Conservation (phyloP, 495 filamentous ascomycete genomes). For the Trichoderma erinaceum region DNA sequence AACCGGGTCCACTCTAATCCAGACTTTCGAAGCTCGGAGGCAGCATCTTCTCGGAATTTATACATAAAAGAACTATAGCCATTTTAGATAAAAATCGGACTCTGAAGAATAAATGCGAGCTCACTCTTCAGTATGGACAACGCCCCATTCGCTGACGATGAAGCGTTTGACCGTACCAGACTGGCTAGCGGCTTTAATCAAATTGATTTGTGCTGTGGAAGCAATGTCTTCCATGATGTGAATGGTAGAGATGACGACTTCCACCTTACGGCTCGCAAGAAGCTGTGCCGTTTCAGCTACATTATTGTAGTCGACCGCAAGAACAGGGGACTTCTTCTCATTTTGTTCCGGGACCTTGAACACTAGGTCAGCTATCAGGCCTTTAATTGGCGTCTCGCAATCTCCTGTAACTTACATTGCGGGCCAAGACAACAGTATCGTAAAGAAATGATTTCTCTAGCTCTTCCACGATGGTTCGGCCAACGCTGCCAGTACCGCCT, state of each 20-base stretch:
- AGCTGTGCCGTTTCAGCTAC: slow-evolving; percentile 30
- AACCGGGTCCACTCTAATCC: slow-evolving; percentile 45
- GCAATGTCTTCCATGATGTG: slow-evolving; percentile 25
- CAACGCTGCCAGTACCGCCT: slow-evolving; percentile 48
- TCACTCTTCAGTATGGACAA: slow-evolving; percentile 21
- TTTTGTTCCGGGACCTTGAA: not conserved
- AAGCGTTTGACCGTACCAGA: slow-evolving; percentile 41
- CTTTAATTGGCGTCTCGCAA: slow-evolving; percentile 25
- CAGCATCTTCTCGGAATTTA: slow-evolving; percentile 15
- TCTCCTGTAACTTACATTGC: slow-evolving; percentile 26
- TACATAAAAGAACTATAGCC: slow-evolving; percentile 12
- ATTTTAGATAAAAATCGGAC: not conserved
- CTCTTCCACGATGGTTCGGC: slow-evolving; percentile 45
- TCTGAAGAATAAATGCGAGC: not conserved
- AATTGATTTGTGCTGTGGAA: slow-evolving; percentile 25
- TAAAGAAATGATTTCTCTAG: slow-evolving; percentile 34
- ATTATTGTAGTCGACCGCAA: slow-evolving; percentile 31
- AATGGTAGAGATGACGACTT: slow-evolving; percentile 48
- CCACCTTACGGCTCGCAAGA: slow-evolving; percentile 42
- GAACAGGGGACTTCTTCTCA: not conserved
- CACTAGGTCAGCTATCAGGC: not conserved
- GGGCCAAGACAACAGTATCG: slow-evolving; percentile 39
- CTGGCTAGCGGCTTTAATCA: slow-evolving; percentile 45
- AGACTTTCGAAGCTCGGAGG: slow-evolving; percentile 22
- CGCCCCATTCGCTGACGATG: slow-evolving; percentile 45